Evolutionary conservation across 805 yeast species (phyloP), one percentile per base, ranked within the genome.

Genomic region (Candida mattraensis): DNA sequence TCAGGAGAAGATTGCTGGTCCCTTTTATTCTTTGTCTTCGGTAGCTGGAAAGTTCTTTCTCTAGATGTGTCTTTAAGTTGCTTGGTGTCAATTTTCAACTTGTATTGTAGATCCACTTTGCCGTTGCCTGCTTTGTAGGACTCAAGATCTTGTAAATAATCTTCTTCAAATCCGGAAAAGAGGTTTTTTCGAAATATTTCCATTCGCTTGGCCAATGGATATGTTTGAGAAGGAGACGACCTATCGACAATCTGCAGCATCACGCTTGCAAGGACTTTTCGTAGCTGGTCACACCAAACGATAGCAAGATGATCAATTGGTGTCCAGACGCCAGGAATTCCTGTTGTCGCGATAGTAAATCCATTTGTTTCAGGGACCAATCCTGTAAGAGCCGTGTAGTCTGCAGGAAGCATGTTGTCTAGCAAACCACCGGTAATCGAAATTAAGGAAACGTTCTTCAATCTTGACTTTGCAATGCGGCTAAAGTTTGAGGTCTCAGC

Each of bases 281-380:
- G 71, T 24, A 89, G 63, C 58, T 91, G 97, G 42, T 80, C 85
- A 61, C 99, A 91, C 99, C 99, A 91, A 2, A 91, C 95, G 30
- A 93, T 80, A 0, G 98, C 97, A 45, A 87, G 70, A 63, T 91
- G 99, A 59, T 91, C 98, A 25, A 88, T 80, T 1, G 96, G 84
- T 0, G 96, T 80, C 95, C 97, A 91, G 1, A 91, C 96, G 2
- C 71, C 72, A 0, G 96, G 96, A 8, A 91, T 83, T 1, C 95
- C 89, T 0, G 93, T 80, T 0, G 96, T 76, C 48, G 78, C 86
- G 0, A 83, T 85, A 0, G 94, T 79, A 42, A 91, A 80, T 0
- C 97, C 97, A 50, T 91, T 77, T 0, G 75, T 45, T 1, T 72
- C 68, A 0, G 96, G 96, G 0, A 88, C 69, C 1, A 89, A 45